Evolutionary conservation across 2,329 filamentous ascomycete genomes (phyloP), one percentile per base, ranked within the genome.

Genomic region (Fusarium sp.): DNA sequence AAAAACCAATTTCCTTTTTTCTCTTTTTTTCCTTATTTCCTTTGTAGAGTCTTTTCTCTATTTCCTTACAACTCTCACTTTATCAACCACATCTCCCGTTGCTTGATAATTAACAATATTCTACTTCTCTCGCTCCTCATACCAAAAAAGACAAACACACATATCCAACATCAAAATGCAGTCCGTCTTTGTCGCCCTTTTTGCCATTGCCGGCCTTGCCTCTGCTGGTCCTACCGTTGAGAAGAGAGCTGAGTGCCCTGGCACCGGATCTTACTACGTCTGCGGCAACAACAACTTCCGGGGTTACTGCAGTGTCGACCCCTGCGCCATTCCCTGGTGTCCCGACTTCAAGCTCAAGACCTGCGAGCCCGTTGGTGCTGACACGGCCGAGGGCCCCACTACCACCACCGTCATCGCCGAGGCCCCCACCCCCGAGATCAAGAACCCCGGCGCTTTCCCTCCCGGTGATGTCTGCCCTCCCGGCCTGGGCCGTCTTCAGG

Each of bases 1-100:
- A 53, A 62, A 60, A 29, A 40, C 46, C 51, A 55, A 51, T n/a
- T 61, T 35, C 42, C 42, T 24, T 40, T 24, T 27, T 10, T 36
- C 17, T 51, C 62, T 31, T 8, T 55, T 17, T 53, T 63, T 63
- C 53, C 20, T 59, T 57, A 63, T 73, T 71, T 72, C 71, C 64
- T 73, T 74, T 71, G 71, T 74, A 42, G 53, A 46, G 60, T 74
- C 17, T 61, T 22, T 11, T 38, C 36, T 62, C 14, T 62, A 69
- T 73, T 74, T 72, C 64, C 71, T 73, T 69, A 22, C 71, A 51
- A 73, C 71, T 20, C 63, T 73, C 71, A 36, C 71, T 31, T 73
- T 60, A 14, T 72, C 64, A 72, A 49, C 61, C 71, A 17, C 62
- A 36, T 61, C 42, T 16, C 38, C 51, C 62, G 44, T 51, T 73